phyloP scores from a whole-genome alignment of 179 eudicot genomes.

The Drosera spatulata region DNA sequence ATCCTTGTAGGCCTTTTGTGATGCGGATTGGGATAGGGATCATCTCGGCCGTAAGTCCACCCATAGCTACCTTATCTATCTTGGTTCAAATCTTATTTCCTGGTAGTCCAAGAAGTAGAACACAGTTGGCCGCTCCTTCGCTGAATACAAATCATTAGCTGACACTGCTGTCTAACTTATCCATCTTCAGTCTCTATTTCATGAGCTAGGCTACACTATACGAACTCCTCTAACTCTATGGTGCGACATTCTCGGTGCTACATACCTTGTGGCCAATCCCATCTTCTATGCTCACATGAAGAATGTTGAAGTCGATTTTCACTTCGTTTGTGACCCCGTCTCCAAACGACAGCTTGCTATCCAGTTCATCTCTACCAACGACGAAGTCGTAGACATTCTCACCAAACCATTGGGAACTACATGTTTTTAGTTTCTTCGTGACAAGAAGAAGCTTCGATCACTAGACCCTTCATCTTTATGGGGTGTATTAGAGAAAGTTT shows the following conservation, averaged over 20 bases:
- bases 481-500: too few relatives aligned
- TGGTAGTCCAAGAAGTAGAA: background rate
- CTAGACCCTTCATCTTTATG: too few relatives aligned
- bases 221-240: background rate
- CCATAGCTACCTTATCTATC: background rate
- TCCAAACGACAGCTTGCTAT: background rate
- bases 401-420: too few relatives aligned
- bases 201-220: background rate
- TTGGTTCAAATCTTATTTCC: background rate
- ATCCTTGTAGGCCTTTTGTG: background rate
- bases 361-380: too few relatives aligned
- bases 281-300: background rate
- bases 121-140: background rate
- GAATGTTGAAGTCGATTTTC: background rate
- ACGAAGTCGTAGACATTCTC: too few relatives aligned
- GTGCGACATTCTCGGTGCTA: constrained; percentile 1
- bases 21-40: constrained; percentile 1
- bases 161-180: background rate
- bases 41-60: background rate
- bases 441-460: too few relatives aligned
- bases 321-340: background rate
- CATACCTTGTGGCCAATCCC: too few relatives aligned
- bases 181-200: background rate
- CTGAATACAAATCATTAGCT: background rate
- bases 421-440: too few relatives aligned